phyloP scores from a whole-genome alignment of 2,329 filamentous ascomycete genomes.

The Xylaria sp. region DNA sequence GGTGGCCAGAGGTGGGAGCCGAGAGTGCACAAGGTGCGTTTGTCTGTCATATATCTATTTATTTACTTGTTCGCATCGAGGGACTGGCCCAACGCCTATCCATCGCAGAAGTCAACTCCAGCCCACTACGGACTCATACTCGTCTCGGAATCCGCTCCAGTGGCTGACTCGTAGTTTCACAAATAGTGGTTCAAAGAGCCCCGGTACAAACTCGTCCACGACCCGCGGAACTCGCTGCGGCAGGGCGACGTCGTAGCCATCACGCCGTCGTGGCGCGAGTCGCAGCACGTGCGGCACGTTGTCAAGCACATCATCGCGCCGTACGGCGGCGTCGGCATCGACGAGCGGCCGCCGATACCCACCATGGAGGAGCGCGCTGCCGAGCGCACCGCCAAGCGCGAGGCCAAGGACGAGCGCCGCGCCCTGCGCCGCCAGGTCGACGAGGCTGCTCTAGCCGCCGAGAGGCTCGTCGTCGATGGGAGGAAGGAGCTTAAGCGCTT shows the following conservation, averaged over 20 bases:
- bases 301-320: conserved; percentile 81
- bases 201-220: conserved; percentile 77
- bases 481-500: background rate
- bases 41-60: conserved; percentile 4
- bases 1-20: conserved; percentile 78
- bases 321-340: conserved; percentile 66
- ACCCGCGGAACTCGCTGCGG: conserved; percentile 78
- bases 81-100: too few relatives aligned
- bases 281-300: conserved; percentile 76
- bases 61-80: background rate
- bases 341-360: conserved; percentile 73
- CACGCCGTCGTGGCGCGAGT: conserved; percentile 71
- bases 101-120: background rate
- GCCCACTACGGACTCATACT: background rate
- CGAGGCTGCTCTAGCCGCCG: background rate
- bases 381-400: conserved; percentile 55
- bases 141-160: background rate
- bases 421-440: conserved; percentile 18
- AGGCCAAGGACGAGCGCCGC: conserved; percentile 41
- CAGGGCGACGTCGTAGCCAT: conserved; percentile 82
- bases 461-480: background rate
- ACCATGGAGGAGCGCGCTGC: conserved; percentile 70
- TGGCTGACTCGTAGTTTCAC: background rate
- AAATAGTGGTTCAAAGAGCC: conserved; percentile 72
- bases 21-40: conserved; percentile 74